phyloP scores from a whole-genome alignment of 169 alveolate species.

The Amoebophrya sp. region DNA sequence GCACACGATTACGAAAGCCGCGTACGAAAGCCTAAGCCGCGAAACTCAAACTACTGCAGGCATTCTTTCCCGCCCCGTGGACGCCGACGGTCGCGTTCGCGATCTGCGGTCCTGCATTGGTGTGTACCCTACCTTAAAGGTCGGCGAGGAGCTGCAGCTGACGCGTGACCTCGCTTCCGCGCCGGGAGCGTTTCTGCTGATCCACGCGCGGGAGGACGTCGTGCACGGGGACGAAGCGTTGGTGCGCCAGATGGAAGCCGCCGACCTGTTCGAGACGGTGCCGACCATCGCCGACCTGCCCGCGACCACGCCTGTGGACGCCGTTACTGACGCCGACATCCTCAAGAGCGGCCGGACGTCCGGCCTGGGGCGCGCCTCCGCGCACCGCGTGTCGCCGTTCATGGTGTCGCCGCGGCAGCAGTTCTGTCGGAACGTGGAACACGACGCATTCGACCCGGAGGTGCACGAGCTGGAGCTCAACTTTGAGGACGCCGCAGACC shows the following conservation, averaged over 20 bases:
- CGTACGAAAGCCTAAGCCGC: no score
- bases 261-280: background rate
- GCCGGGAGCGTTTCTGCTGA: background rate
- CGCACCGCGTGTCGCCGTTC: background rate
- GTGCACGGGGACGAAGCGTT: background rate
- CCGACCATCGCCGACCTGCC: no score
- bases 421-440: background rate
- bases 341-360: no score
- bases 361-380: no score
- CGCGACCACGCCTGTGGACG: no score
- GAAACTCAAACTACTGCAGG: no score
- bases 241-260: background rate
- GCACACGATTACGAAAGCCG: no score
- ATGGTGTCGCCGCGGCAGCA: background rate
- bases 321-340: no score
- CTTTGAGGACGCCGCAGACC: background rate
- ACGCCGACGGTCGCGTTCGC: background rate
- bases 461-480: background rate
- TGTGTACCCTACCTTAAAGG: background rate
- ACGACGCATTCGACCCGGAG: background rate
- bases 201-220: background rate
- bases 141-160: background rate
- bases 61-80: background rate
- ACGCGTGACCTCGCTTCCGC: background rate
- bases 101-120: background rate